phyloP scores from a whole-genome alignment of 2,329 filamentous ascomycete species.

The Aspergillus tanneri region DNA sequence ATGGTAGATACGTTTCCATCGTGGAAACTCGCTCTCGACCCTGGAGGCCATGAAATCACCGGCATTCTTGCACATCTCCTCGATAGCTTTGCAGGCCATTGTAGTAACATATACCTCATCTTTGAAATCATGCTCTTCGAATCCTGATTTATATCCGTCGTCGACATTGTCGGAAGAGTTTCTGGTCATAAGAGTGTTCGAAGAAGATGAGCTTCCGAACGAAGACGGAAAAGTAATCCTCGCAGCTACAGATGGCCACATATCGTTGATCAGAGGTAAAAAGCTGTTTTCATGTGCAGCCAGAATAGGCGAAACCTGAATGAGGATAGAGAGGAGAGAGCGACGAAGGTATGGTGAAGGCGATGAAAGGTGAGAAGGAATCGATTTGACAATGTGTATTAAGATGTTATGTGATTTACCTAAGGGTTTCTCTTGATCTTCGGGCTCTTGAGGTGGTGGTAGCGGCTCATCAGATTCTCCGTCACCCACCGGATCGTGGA shows the following conservation, averaged over 20 bases:
- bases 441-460: slow-evolving; percentile 47
- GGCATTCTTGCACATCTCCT: slow-evolving; percentile 66
- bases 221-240: slow-evolving; percentile 39
- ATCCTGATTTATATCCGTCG: slow-evolving; percentile 45
- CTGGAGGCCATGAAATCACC: slow-evolving; percentile 78
- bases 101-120: slow-evolving; percentile 57
- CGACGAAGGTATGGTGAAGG: slow-evolving; percentile 75
- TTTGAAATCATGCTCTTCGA: slow-evolving; percentile 28
- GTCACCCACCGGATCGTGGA: slow-evolving; percentile 35
- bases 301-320: slow-evolving; percentile 69
- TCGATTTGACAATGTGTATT: slow-evolving; percentile 75
- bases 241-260: slow-evolving; percentile 75
- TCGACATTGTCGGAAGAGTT: slow-evolving; percentile 12
- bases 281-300: slow-evolving; percentile 77
- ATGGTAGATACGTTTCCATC: slow-evolving; percentile 44
- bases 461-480: slow-evolving; percentile 37
- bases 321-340: slow-evolving; percentile 73
- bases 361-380: slow-evolving; percentile 87
- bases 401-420: slow-evolving; percentile 80
- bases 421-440: slow-evolving; percentile 59
- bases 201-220: slow-evolving; percentile 58
- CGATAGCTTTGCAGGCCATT: slow-evolving; percentile 68
- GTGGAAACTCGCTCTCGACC: slow-evolving; percentile 66
- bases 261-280: slow-evolving; percentile 80
- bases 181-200: slow-evolving; percentile 22